Percentiles rank a stretch among this genome's conserved stretches.
Conservation (phyloP, 768 basidiomycete genomes). For the Termitomyces sp. region DNA sequence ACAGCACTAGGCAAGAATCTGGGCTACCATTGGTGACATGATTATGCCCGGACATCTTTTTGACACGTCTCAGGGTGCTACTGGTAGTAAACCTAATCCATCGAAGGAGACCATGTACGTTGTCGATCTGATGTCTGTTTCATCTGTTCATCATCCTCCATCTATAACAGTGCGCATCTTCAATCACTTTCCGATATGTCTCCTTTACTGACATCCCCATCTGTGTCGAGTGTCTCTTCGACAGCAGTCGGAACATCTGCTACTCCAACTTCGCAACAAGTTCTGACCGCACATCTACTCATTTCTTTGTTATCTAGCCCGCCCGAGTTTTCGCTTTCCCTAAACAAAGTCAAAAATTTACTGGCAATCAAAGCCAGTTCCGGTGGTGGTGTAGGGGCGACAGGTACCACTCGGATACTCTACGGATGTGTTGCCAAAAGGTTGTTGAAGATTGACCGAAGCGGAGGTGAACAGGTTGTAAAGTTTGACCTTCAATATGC, state of each 20-base stretch:
- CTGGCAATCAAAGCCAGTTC: conserved; percentile 42
- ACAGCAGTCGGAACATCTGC: conserved; percentile 24
- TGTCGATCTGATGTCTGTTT: neutral
- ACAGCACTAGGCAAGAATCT: conserved; percentile 59
- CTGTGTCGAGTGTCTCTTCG: conserved; percentile 51
- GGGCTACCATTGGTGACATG: conserved; percentile 62
- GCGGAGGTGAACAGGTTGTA: conserved; percentile 72
- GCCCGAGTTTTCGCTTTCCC: conserved; percentile 53
- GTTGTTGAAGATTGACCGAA: conserved; percentile 72
- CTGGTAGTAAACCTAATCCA: conserved; percentile 39
- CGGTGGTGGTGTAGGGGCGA: conserved; percentile 31
- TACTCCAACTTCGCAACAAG: conserved; percentile 62
- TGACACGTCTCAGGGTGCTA: conserved; percentile 26
- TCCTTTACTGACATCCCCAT: conserved; percentile 55
- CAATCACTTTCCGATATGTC: conserved; percentile 48
- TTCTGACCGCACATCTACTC: conserved; percentile 67
- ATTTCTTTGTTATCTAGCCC: conserved; percentile 52
- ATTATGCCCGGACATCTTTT: conserved; percentile 54
- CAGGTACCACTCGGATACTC: conserved; percentile 57
- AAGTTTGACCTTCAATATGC: conserved; percentile 55
- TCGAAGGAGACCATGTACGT: conserved; percentile 64
- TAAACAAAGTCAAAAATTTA: conserved; percentile 60
- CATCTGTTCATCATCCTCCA: conserved; percentile 4
- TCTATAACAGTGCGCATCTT: conserved; percentile 47
- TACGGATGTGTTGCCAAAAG: conserved; percentile 83